phyloP scores from a whole-genome alignment of 345 rosid species.

The Raphanus raphanistrum region DNA sequence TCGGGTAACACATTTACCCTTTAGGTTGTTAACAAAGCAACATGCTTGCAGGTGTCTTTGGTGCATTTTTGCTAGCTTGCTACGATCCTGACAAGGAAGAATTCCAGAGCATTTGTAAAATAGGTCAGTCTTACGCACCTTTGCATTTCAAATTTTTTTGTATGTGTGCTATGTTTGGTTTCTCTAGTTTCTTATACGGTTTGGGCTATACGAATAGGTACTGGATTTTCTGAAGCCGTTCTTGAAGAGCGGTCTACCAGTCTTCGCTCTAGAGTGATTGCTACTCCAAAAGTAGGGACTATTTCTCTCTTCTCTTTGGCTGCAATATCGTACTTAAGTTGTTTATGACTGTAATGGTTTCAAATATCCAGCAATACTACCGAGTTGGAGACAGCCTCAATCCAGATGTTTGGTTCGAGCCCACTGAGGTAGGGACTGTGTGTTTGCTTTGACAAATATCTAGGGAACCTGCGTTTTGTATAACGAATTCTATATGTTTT shows the following conservation, averaged over 20 bases:
- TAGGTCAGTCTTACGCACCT: slow-evolving; percentile 52
- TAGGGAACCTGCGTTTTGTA: background rate
- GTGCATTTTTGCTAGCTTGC: slow-evolving; percentile 93
- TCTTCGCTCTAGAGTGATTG: slow-evolving; percentile 78
- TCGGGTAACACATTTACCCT: slow-evolving; percentile 6
- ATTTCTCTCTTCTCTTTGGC: slow-evolving; percentile 9
- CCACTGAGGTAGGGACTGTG: slow-evolving; percentile 64
- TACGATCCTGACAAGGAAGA: slow-evolving; percentile 79
- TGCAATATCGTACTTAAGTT: slow-evolving; percentile 16
- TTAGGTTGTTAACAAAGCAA: slow-evolving; percentile 19
- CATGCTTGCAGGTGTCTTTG: slow-evolving; percentile 65
- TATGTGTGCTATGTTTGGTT: background rate
- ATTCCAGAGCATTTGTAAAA: slow-evolving; percentile 92
- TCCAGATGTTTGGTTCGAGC: slow-evolving; percentile 97
- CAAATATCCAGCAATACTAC: slow-evolving; percentile 65
- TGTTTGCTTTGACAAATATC: background rate
- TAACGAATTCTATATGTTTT: background rate
- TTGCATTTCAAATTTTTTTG: background rate
- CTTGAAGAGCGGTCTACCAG: slow-evolving; percentile 84
- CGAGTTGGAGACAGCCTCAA: slow-evolving; percentile 59
- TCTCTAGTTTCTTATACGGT: slow-evolving; percentile 11
- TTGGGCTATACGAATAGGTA: slow-evolving; percentile 48
- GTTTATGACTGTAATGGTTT: slow-evolving; percentile 4
- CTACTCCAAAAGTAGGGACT: slow-evolving; percentile 66
- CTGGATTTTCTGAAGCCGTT: slow-evolving; percentile 82